These are phyloP conservation scores for Diaporthe amygdali DNA, from an alignment of 2,329 filamentous ascomycete species.

Conservation along the genomic window DNA sequence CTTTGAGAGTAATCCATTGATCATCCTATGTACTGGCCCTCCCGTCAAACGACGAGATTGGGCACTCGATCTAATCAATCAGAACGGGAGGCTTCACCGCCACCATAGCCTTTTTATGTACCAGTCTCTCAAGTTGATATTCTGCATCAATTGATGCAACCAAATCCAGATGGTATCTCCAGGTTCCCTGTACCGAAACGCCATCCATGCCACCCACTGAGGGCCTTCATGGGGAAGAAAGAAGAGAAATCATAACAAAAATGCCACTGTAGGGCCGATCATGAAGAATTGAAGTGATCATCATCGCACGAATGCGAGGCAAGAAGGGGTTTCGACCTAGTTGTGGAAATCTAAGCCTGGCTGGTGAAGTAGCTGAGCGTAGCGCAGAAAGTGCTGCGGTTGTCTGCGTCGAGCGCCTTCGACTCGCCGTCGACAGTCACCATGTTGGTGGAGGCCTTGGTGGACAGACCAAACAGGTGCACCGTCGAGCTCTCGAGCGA, in stretches of 20 bases:
- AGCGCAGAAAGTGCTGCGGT: conserved; percentile 70
- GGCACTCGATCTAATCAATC: not conserved
- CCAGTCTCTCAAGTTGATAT: not conserved
- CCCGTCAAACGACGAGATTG: not conserved
- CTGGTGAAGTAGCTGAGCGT: conserved; percentile 59
- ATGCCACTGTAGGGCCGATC: conserved; percentile 10
- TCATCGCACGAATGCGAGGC: not conserved
- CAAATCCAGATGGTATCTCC: conserved; percentile 20
- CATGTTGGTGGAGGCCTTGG: conserved; percentile 79
- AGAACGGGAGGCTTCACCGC: not conserved
- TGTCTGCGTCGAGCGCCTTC: conserved; percentile 61
- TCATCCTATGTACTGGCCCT: conserved; percentile 14
- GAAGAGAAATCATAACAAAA: conserved; percentile 23
- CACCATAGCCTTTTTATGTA: not conserved
- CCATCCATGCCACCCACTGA: conserved; percentile 15
- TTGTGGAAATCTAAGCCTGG: conserved; percentile 22
- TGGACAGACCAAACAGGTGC: conserved; percentile 72
- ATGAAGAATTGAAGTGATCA: conserved; percentile 19
- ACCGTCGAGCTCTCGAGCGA: conserved; percentile 70
- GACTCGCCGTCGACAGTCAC: conserved; percentile 64
- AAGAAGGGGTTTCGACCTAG: not conserved
- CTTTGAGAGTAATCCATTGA: conserved; percentile 5
- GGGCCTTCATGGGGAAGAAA: conserved; percentile 24
- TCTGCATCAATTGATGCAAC: not conserved
- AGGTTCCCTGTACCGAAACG: conserved; percentile 17